These are phyloP conservation scores for Cucurbita moschata DNA, from an alignment of 306 rosid genomes.

Conservation along the genomic window DNA sequence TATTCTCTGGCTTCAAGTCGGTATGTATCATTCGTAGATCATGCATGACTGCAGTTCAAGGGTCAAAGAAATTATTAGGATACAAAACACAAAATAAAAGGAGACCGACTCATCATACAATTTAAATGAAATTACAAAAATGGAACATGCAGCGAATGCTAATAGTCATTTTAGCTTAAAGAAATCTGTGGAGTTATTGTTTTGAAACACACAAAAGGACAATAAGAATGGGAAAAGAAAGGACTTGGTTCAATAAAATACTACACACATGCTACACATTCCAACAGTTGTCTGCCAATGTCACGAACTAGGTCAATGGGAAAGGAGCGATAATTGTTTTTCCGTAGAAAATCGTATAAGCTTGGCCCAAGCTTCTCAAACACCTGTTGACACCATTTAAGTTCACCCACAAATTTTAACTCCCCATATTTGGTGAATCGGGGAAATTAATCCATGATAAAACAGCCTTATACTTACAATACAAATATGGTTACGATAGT, in stretches of 20 bases:
- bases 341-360: conserved; percentile 99
- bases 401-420: conserved; percentile 65
- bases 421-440: conserved; percentile 47
- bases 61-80: not conserved
- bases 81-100: not conserved
- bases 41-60: conserved; percentile 62
- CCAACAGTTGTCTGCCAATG: conserved; percentile 99
- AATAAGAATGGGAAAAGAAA: not conserved
- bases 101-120: not conserved
- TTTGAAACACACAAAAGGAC: not conserved
- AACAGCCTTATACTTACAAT: conserved; percentile 93
- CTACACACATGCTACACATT: conserved; percentile 99
- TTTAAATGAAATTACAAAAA: not conserved
- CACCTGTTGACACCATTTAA: conserved; percentile 96
- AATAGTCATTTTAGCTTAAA: not conserved
- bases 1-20: conserved; percentile 87
- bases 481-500: conserved; percentile 99
- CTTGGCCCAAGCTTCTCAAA: conserved; percentile 99
- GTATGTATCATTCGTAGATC: conserved; percentile 75
- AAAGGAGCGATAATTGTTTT: conserved; percentile 99
- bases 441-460: conserved; percentile 85
- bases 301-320: conserved; percentile 99
- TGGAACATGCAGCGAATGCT: not conserved
- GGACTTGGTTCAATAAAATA: conserved; percentile 40
- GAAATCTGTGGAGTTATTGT: not conserved